Conservation (phyloP, 768 basidiomycete genomes). For the Pisolithus marmoratus region DNA sequence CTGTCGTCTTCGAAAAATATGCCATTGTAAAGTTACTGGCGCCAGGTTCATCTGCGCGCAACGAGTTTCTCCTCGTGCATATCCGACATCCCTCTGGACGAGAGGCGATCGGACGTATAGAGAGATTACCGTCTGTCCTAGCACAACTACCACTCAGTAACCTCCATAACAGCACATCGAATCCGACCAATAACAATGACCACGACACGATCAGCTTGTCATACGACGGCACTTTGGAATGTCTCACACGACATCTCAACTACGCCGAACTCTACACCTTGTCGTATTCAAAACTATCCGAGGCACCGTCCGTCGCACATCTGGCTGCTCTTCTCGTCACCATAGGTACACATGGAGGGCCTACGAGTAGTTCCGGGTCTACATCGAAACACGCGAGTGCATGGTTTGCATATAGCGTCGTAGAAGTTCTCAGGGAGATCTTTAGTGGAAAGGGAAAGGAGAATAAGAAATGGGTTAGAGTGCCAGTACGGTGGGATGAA, state of each 20-base stretch:
- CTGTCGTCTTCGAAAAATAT: constrained; percentile 6
- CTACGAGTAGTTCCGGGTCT: background rate
- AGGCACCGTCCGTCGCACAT: constrained; percentile 7
- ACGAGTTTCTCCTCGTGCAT: constrained; percentile 7
- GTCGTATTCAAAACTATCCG: background rate
- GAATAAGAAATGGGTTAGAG: constrained; percentile 8
- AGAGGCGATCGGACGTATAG: constrained; percentile 3
- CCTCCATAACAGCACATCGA: background rate
- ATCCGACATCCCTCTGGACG: constrained; percentile 4
- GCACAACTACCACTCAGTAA: background rate
- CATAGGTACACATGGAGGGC: background rate
- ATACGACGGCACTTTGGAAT: constrained; percentile 4
- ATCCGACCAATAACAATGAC: background rate
- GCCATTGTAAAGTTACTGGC: background rate
- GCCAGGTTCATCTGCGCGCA: background rate
- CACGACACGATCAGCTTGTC: constrained; percentile 3
- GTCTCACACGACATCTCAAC: constrained; percentile 1
- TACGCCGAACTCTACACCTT: constrained; percentile 4
- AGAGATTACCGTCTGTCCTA: background rate
- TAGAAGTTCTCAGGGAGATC: constrained; percentile 7
- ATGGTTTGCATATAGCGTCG: constrained; percentile 11
- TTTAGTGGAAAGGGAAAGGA: constrained; percentile 8
- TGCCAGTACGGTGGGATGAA: constrained; percentile 9
- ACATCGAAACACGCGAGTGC: background rate
- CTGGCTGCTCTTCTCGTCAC: constrained; percentile 5